Evolutionary conservation across 331 rosid species (phyloP).

Genomic region (Quercus phellos): DNA sequence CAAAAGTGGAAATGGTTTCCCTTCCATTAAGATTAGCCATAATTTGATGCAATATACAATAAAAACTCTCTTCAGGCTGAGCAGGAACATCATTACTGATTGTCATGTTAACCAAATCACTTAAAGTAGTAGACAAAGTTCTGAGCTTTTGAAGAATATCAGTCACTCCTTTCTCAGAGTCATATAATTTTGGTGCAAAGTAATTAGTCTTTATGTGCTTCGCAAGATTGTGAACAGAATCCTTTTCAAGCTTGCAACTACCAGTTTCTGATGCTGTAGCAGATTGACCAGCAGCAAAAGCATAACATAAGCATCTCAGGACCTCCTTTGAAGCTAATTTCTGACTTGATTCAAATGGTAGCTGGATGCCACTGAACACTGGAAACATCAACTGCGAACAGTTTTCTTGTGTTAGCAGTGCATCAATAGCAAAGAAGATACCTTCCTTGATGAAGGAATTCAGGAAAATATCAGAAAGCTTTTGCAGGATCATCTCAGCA

Average conservation of each 20-base stretch:
- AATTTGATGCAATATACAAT: constrained; percentile 48
- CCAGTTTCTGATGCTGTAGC: constrained; percentile 44
- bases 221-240: constrained; percentile 72
- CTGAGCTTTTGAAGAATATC: constrained; percentile 79
- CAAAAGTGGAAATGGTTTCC: constrained; percentile 93
- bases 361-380: constrained; percentile 40
- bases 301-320: constrained; percentile 68
- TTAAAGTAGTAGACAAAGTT: constrained; percentile 43
- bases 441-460: constrained; percentile 88
- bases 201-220: constrained; percentile 52
- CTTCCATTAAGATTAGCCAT: constrained; percentile 65
- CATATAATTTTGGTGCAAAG: constrained; percentile 62
- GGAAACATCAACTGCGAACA: constrained; percentile 60
- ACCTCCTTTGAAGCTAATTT: constrained; percentile 55
- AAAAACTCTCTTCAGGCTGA: constrained; percentile 51
- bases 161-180: constrained; percentile 61
- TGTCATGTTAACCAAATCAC: constrained; percentile 42
- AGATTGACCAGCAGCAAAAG: constrained; percentile 57
- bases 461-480: constrained; percentile 60
- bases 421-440: constrained; percentile 78
- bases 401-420: constrained; percentile 59
- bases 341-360: constrained; percentile 48
- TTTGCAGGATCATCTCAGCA: constrained; percentile 74
- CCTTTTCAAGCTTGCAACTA: constrained; percentile 76
- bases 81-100: constrained; percentile 32